Percentiles rank a stretch among this genome's conserved stretches.
Evolutionary conservation across 805 yeast genomes (phyloP).

Genomic region (Lachancea cidri): DNA sequence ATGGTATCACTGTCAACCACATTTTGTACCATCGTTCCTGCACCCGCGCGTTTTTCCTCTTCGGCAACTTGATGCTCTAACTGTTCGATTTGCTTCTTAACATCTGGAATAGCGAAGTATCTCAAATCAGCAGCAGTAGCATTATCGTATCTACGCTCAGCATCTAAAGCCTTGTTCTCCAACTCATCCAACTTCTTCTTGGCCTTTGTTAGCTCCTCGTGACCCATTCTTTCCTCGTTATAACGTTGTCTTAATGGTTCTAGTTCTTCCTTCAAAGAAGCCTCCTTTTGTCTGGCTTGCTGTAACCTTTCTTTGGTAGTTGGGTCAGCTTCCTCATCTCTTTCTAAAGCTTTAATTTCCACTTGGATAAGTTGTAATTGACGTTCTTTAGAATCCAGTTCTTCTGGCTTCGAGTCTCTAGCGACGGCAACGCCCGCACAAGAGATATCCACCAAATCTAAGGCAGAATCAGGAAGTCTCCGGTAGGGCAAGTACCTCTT

Average conservation of each 20-base stretch:
- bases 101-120: conserved; percentile 95
- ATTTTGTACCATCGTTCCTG: conserved; percentile 70
- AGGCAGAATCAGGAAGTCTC: conserved; percentile 94
- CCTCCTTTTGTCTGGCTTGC: conserved; percentile 72
- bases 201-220: conserved; percentile 82
- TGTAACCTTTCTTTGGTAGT: conserved; percentile 82
- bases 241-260: conserved; percentile 82
- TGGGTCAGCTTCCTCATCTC: conserved; percentile 82
- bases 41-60: conserved; percentile 57
- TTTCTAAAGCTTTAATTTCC: conserved; percentile 93
- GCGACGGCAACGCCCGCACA: conserved; percentile 98
- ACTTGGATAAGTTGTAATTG: conserved; percentile 87
- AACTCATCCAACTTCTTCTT: conserved; percentile 89
- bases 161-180: conserved; percentile 89
- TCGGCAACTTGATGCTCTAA: conserved; percentile 75
- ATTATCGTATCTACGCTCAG: conserved; percentile 94
- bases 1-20: conserved; percentile 89
- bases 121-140: conserved; percentile 93
- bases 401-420: conserved; percentile 96
- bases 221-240: conserved; percentile 82
- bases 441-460: conserved; percentile 91
- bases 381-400: conserved; percentile 88
- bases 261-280: conserved; percentile 77
- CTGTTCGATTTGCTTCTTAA: conserved; percentile 66
- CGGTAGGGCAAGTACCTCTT: conserved; percentile 92